These are phyloP conservation scores for Myriosclerotinia curreyana DNA, from an alignment of 2,329 filamentous ascomycete genomes.

Conservation along the genomic window DNA sequence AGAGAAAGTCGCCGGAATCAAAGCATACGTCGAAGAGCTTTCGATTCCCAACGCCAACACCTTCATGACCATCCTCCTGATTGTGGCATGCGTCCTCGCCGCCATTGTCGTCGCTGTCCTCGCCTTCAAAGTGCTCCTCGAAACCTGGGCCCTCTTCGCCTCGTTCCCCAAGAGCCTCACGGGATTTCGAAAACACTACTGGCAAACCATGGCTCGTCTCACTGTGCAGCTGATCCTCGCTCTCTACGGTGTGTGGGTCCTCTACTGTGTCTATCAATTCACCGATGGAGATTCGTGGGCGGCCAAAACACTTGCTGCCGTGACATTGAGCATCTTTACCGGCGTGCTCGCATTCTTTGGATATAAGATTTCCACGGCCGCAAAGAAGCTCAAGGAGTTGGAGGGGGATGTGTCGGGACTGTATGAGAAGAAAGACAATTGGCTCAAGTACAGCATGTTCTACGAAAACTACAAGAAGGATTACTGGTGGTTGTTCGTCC, in stretches of 20 bases:
- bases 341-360: slow-evolving; percentile 77
- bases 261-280: slow-evolving; percentile 97
- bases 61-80: slow-evolving; percentile 90
- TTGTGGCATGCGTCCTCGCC: slow-evolving; percentile 84
- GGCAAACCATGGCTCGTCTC: slow-evolving; percentile 84
- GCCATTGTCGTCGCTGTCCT: slow-evolving; percentile 82
- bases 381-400: slow-evolving; percentile 66
- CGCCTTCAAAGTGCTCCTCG: slow-evolving; percentile 85
- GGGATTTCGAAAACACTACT: slow-evolving; percentile 93
- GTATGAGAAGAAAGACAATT: slow-evolving; percentile 85
- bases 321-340: slow-evolving; percentile 81
- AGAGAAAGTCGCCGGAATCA: slow-evolving; percentile 66
- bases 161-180: slow-evolving; percentile 76
- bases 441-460: slow-evolving; percentile 95
- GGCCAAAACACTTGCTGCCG: slow-evolving; percentile 75
- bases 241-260: slow-evolving; percentile 89
- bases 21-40: slow-evolving; percentile 79
- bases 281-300: slow-evolving; percentile 92
- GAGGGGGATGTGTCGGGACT: slow-evolving; percentile 72
- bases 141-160: slow-evolving; percentile 86
- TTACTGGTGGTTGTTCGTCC: slow-evolving; percentile 97
- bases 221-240: slow-evolving; percentile 88
- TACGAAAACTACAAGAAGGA: slow-evolving; percentile 93
- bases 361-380: slow-evolving; percentile 76
- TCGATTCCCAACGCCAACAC: slow-evolving; percentile 84